Percentiles rank a stretch among this genome's conserved stretches.
phyloP scores from a whole-genome alignment of 2,329 filamentous ascomycete genomes.

The Ambrosiella xylebori region DNA sequence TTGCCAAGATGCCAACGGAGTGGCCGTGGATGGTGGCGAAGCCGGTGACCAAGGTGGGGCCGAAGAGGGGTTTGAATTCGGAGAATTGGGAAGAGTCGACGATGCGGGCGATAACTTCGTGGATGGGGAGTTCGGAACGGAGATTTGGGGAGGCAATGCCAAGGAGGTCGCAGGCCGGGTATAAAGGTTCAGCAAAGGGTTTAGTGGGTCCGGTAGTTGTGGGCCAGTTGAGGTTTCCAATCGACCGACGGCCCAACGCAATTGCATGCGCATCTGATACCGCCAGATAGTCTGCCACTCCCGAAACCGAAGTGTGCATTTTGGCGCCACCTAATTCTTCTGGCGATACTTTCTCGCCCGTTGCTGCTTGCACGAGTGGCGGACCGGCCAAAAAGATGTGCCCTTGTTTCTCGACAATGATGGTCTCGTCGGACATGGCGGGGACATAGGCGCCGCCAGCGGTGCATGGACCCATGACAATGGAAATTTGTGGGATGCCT shows the following conservation, averaged over 20 bases:
- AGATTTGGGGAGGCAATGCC: slow-evolving; percentile 86
- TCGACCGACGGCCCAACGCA: slow-evolving; percentile 63
- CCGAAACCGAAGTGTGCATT: slow-evolving; percentile 78
- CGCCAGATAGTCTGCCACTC: slow-evolving; percentile 88
- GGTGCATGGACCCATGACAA: slow-evolving; percentile 95
- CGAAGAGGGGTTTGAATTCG: slow-evolving; percentile 90
- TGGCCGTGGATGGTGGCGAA: slow-evolving; percentile 84
- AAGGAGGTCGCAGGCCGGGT: slow-evolving; percentile 61
- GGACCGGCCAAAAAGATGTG: slow-evolving; percentile 94
- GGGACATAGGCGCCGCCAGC: slow-evolving; percentile 92
- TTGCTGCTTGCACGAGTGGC: slow-evolving; percentile 87
- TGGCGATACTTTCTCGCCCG: slow-evolving; percentile 75
- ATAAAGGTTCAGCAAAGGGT: slow-evolving; percentile 56
- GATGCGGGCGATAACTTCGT: slow-evolving; percentile 81
- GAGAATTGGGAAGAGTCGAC: slow-evolving; percentile 81
- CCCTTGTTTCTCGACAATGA: slow-evolving; percentile 91
- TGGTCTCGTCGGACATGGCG: slow-evolving; percentile 92
- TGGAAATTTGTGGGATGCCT: slow-evolving; percentile 82
- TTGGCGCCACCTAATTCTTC: slow-evolving; percentile 83
- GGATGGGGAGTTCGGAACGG: slow-evolving; percentile 66
- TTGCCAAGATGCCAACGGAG: slow-evolving; percentile 81
- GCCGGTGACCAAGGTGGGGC: slow-evolving; percentile 74
- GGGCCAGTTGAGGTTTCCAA: slow-evolving; percentile 84
- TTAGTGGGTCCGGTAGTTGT: neutral
- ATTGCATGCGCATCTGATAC: slow-evolving; percentile 88